These are phyloP conservation scores for Coemansia sp. DNA, from an alignment of 192 early-diverging fungal genomes.

Conservation along the genomic window DNA sequence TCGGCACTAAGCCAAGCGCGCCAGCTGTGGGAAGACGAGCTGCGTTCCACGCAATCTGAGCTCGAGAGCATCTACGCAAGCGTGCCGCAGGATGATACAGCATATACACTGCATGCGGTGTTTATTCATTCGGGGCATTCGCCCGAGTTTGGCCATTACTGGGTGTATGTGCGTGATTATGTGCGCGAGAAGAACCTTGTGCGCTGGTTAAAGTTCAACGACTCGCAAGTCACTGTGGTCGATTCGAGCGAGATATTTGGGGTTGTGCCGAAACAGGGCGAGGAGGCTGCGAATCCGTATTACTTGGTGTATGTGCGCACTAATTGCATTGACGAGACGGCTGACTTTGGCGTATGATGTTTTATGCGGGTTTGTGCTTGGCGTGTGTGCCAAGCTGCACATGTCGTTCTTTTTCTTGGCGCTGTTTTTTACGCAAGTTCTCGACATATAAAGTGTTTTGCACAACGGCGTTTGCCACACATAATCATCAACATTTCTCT, in stretches of 20 bases:
- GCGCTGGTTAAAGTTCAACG: conserved; percentile 76
- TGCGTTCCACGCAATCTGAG: neutral
- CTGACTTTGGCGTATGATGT: conserved; percentile 12
- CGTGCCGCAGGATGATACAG: conserved; percentile 15
- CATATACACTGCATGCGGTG: conserved; percentile 72
- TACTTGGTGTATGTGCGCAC: conserved; percentile 68
- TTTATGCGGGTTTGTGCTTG: too few species aligned
- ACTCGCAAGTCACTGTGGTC: conserved; percentile 64
- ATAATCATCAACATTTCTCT: neutral
- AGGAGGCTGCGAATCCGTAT: conserved; percentile 63
- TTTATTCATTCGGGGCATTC: conserved; percentile 72
- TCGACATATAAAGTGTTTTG: neutral
- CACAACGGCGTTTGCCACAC: neutral
- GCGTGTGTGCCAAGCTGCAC: neutral
- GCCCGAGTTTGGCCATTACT: conserved; percentile 74
- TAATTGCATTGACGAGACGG: conserved; percentile 9
- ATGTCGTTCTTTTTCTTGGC: neutral
- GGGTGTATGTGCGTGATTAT: conserved; percentile 71
- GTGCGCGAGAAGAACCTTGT: conserved; percentile 17
- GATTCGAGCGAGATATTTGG: conserved; percentile 59
- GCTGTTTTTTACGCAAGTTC: neutral
- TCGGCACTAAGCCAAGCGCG: conserved; percentile 11
- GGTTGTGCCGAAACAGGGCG: conserved; percentile 51
- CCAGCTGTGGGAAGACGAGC: conserved; percentile 18
- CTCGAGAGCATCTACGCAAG: conserved; percentile 26